Evolutionary conservation across 2,329 filamentous ascomycete species (phyloP).

Genomic region (Trichophyton equinum): DNA sequence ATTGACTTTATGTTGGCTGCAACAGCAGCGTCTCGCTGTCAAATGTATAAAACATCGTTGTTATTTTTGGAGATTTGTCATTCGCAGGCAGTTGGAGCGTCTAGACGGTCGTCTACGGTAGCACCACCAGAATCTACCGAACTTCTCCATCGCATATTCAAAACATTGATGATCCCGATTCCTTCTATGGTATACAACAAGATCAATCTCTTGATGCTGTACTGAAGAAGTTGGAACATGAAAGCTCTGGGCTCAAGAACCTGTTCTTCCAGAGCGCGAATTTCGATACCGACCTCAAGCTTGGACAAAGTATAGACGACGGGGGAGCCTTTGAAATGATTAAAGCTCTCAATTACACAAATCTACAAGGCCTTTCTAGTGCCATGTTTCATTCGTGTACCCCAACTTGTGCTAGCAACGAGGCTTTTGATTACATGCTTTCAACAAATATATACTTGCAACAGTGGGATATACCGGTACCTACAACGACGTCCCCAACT

Average conservation of each 20-base stretch:
- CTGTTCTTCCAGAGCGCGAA: slow-evolving; percentile 83
- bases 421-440: slow-evolving; percentile 59
- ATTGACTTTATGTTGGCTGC: slow-evolving; percentile 62
- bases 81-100: slow-evolving; percentile 44
- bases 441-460: slow-evolving; percentile 70
- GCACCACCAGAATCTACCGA: slow-evolving; percentile 47
- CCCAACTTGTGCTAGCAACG: slow-evolving; percentile 34
- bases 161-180: slow-evolving; percentile 92
- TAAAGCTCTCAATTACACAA: slow-evolving; percentile 64
- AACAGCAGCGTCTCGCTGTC: slow-evolving; percentile 59
- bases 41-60: slow-evolving; percentile 77
- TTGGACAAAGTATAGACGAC: slow-evolving; percentile 42
- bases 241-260: slow-evolving; percentile 74
- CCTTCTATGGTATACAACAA: slow-evolving; percentile 84
- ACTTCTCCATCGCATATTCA: slow-evolving; percentile 69
- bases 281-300: slow-evolving; percentile 71
- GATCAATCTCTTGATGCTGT: slow-evolving; percentile 64
- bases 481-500: slow-evolving; percentile 48
- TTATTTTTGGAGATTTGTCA: slow-evolving; percentile 65
- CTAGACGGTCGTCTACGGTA: slow-evolving; percentile 54
- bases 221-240: slow-evolving; percentile 72
- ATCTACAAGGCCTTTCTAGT: slow-evolving; percentile 74
- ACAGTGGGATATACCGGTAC: slow-evolving; percentile 80
- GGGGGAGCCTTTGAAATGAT: slow-evolving; percentile 58
- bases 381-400: slow-evolving; percentile 56